Base-by-base conservation (phyloP, 2,329 filamentous ascomycete genomes). In the Amesomyces nigricolor region DNA sequence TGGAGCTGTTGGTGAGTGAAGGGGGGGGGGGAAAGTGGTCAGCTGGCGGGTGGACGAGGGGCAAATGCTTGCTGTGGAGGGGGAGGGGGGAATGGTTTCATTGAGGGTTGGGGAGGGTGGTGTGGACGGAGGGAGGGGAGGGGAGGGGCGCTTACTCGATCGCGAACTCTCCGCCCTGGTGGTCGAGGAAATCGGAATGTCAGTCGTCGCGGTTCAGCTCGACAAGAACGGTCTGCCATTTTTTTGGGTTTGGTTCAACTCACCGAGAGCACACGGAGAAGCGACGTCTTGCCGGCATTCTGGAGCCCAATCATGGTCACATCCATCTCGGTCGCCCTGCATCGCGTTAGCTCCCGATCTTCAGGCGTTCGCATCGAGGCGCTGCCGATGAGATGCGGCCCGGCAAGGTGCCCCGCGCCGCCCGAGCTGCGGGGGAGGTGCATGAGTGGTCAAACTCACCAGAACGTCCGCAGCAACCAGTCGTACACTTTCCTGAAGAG, bases 241-340 rank as follows among this genome's bases (percentile, higher is more conserved):
- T 13, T 26, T 11, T 14, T 6, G 22, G 22, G 22, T 5, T 26
- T 26, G 22, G 22, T 26, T 35, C 7, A 10, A 63, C 92, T 82
- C 85, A 99, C 94, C 78, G 92, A 91, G 66, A 99, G 80, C 66
- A 97, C 92, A 66, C 91, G 83, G 71, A 99, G 78, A 68, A 99
- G 74, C 60, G 92, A 97, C 39, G 94, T 97, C 77, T 99, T 99
- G 68, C 94, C 94, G 57, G 94, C 94, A 76, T 97, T 97, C 71
- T 99, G 94, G 69, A 99, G 77, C 22, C 94, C 94, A 71, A 99
- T 92, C 87, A 99, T 95, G 65, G 94, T 97, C 70, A 99, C 92
- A 75, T 99, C 94, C 91, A 99, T 96, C 78, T 99, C 94, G 63
- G 91, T 95, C 64, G 92, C 91, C 94, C 92, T 96, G 63, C 59